Conservation (phyloP, 1,284 basidiomycete genomes). For the Dichomitus squalens region DNA sequence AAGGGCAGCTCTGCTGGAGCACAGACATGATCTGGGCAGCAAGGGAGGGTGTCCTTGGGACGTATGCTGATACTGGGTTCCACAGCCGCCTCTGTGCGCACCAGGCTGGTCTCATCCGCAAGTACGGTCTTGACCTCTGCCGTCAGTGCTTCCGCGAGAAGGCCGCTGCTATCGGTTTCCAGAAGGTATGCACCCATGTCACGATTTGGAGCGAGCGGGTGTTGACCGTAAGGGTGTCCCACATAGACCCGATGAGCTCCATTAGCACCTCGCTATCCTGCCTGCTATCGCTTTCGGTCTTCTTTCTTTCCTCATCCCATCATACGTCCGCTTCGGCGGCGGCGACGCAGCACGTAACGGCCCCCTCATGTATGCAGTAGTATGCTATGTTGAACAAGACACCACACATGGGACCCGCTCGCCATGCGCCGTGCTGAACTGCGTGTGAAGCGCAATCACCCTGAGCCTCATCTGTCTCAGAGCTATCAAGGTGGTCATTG, state of each 20-base stretch:
- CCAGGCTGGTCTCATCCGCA: conserved; percentile 95
- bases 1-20: too few relatives aligned
- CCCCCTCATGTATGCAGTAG: conserved; percentile 28
- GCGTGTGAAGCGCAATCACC: too few relatives aligned
- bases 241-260: conserved; percentile 27
- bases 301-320: conserved; percentile 6
- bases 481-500: background rate
- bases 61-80: background rate
- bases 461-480: background rate
- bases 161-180: conserved; percentile 90
- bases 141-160: conserved; percentile 99
- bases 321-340: conserved; percentile 3
- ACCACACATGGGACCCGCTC: conserved; percentile 18
- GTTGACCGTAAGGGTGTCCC: background rate
- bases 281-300: conserved; percentile 17
- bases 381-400: conserved; percentile 30
- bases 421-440: too few relatives aligned
- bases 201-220: background rate
- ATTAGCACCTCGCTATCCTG: conserved; percentile 7
- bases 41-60: background rate
- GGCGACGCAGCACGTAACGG: conserved; percentile 18
- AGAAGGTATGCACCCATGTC: conserved; percentile 72
- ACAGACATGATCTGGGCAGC: background rate
- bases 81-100: conserved; percentile 92
- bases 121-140: conserved; percentile 95